Base-by-base conservation (phyloP, 2,329 filamentous ascomycete genomes). In the Sclerotinia borealis region DNA sequence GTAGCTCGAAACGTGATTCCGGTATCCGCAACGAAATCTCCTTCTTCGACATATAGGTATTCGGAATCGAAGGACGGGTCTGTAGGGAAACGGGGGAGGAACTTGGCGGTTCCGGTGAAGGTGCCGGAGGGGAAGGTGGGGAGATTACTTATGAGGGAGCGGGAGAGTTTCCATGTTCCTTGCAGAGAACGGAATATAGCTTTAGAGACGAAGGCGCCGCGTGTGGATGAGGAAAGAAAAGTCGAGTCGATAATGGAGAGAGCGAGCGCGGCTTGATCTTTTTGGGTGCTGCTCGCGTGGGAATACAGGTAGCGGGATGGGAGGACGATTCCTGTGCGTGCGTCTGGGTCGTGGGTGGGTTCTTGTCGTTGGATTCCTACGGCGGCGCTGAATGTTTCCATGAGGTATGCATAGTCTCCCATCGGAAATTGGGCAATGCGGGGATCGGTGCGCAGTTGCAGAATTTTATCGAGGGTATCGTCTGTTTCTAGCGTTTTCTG, bases 391-490 rank as follows among this genome's bases (percentile, higher is more conserved):
- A 93, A 85, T 15, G 89, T 84, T 68, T 92, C 86, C 80, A 93
- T 87, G 15, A 93, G 76, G 65, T 86, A 93, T 9, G 85, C 76
- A 73, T 93, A 93, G 74, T 96, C 91, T 11, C 87, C 87, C 87
- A 93, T 93, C 43, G 90, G 91, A 69, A 92, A 95, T 69, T 95
- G 91, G 1, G 81, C 65, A 74, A 88, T 68, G 76, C 76, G 7
- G 31, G 69, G 68, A 52, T 72, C 69, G 11, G 43, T 74, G 69
- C 5, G 71, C 66, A 74, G 66, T 6, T 65, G 63, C 27, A 73
- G 58, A 41, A 73, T 71, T 3, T 75, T 65, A 0, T 63, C 64
- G 25, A 71, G 63, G 2, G 67, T 71, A 4, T 51, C 64, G 58
- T 73, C 71, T 47, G 67, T 51, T 3, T 61, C 63, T 54, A 71